Evolutionary conservation across 1,284 basidiomycete genomes (phyloP), one percentile per base, ranked within the genome.

Genomic region (Porphyrellus sp.): DNA sequence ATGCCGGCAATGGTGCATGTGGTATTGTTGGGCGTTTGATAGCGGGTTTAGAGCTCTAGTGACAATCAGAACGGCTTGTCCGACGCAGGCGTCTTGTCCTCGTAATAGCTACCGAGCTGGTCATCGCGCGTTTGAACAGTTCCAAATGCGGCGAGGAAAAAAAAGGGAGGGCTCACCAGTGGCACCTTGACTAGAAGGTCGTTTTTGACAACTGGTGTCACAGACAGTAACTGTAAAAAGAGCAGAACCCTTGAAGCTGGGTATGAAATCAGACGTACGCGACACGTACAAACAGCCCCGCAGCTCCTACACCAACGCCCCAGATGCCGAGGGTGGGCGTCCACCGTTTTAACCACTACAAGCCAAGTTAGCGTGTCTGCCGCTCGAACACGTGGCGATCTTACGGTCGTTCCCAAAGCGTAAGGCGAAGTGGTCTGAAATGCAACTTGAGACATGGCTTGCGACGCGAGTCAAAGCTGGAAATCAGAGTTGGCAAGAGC

Each of bases 11-110:
- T 13, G 20, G 20, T 23, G 16, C 30, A 39, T 51, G 8, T 51
- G 47, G 51, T 56, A 52, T 62, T 39, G 34, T 41, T 37, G 18
- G 38, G n/a, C 8, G 38, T n/a, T 21, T 27, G 25, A 41, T 51
- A 21, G 51, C 49, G 50, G 48, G 37, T 56, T 44, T 50, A 53
- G 51, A 59, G 42, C 13, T 53, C 45, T 42, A 40, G 18, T 27
- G 47, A 38, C n/a, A 6, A 56, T 78, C 77, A 91, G 75, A 91
- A 90, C 2, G 89, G 87, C 68, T 89, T 90, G 75, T 91, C 89
- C 43, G 79, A 86, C 42, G 81, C 81, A 16, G 87, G 89, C 0
- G 77, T 86, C 61, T 81, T 87, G 72, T 91, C 89, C 65, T 84
- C 78, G 65, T 79, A 91, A 72, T 89, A 88, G 52, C 61, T 70